These are phyloP conservation scores for Petunia secreta DNA, from an alignment of 257 asterid genomes.

Conservation along the genomic window DNA sequence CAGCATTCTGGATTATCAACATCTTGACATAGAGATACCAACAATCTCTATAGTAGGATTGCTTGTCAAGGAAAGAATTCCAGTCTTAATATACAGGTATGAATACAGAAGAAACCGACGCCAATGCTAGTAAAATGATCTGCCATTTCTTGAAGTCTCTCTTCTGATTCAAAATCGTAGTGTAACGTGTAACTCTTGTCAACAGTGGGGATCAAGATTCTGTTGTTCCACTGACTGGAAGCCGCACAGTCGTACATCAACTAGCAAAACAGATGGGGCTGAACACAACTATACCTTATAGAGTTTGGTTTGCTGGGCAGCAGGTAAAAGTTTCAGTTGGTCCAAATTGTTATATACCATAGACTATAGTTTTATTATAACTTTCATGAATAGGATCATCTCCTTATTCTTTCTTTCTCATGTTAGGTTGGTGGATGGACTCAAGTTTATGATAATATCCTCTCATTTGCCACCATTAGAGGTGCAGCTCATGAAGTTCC, in stretches of 20 bases:
- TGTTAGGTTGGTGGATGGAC: conserved; percentile 80
- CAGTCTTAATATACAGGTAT: conserved; percentile 67
- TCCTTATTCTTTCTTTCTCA: conserved; percentile 50
- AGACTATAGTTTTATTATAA: too few relatives aligned
- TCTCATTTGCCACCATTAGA: conserved; percentile 71
- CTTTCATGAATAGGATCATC: not conserved
- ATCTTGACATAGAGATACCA: conserved; percentile 67
- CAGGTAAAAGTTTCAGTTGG: conserved; percentile 46
- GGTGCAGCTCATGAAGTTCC: conserved; percentile 87
- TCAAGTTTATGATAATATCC: conserved; percentile 58
- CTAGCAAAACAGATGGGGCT: conserved; percentile 54
- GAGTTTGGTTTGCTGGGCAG: conserved; percentile 66
- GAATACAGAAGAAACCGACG: not conserved
- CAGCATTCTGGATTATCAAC: conserved; percentile 64
- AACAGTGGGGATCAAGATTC: conserved; percentile 84
- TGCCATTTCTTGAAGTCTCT: not conserved
- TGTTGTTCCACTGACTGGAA: conserved; percentile 71
- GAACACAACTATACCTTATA: conserved; percentile 57
- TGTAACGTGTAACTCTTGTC: not conserved
- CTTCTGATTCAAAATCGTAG: not conserved
- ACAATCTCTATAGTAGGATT: conserved; percentile 56
- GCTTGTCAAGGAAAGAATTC: conserved; percentile 55
- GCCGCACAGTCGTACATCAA: conserved; percentile 49
- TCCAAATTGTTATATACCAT: not conserved
- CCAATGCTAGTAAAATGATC: not conserved